Conservation (phyloP, 2,329 filamentous ascomycete genomes). For the Celoporthe dispersa region DNA sequence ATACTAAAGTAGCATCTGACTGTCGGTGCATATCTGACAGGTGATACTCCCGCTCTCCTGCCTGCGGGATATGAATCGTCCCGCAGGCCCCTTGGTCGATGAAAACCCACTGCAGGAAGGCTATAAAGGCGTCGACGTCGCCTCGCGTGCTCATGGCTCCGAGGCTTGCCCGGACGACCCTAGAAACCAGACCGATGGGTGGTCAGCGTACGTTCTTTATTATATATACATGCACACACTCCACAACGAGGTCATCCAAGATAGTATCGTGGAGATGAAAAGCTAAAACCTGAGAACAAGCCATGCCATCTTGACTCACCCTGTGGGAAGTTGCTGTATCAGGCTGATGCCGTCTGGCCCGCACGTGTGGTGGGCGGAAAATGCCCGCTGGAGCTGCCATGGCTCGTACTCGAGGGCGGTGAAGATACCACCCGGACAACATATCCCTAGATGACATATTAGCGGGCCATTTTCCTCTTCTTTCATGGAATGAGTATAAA, state of each 20-base stretch:
- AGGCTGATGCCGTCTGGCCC: slow-evolving; percentile 56
- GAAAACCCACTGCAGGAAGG: slow-evolving; percentile 50
- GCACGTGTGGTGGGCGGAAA: slow-evolving; percentile 62
- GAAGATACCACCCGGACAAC: slow-evolving; percentile 52
- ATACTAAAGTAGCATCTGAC: slow-evolving; percentile 13
- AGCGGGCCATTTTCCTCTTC: not conserved
- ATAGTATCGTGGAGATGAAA: no score
- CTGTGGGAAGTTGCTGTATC: slow-evolving; percentile 59
- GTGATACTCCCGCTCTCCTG: slow-evolving; percentile 1
- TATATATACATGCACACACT: no score
- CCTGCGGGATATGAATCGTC: slow-evolving; percentile 10
- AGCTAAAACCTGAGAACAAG: not conserved
- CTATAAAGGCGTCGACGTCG: slow-evolving; percentile 56
- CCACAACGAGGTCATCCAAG: no score
- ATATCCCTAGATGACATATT: slow-evolving; percentile 44
- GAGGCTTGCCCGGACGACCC: slow-evolving; percentile 64
- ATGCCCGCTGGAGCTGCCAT: slow-evolving; percentile 57
- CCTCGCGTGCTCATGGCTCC: slow-evolving; percentile 63
- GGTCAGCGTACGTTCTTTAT: not conserved
- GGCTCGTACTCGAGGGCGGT: slow-evolving; percentile 55
- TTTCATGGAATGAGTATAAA: not conserved
- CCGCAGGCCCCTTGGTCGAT: slow-evolving; percentile 32
- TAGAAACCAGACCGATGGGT: slow-evolving; percentile 31
- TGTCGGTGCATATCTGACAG: not conserved
- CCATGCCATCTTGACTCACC: slow-evolving; percentile 40